Percentiles rank a stretch among this genome's conserved stretches.
Conservation (phyloP, 345 rosid species). For the Ricinus communis region DNA sequence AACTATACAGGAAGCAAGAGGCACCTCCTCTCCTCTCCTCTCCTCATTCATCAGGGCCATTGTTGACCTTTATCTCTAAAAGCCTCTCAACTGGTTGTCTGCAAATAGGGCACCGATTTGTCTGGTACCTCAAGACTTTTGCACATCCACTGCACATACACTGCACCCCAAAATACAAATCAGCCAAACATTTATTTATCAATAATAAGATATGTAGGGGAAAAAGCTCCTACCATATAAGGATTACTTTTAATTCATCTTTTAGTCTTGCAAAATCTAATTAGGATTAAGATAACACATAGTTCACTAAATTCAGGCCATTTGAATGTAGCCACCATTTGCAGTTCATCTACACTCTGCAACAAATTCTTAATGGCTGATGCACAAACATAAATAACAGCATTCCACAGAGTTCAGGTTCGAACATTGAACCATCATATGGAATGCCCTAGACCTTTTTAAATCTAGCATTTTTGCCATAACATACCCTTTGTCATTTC, state of each 20-base stretch:
- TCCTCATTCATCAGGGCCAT: constrained; percentile 48
- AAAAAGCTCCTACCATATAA: neutral
- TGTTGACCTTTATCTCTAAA: constrained; percentile 78
- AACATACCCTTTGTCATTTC: neutral
- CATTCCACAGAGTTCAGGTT: too few species aligned
- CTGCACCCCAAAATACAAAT: constrained; percentile 38
- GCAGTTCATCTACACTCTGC: too few species aligned
- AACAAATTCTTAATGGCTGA: too few species aligned
- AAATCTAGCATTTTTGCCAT: too few species aligned
- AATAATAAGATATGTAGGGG: neutral
- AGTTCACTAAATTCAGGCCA: neutral
- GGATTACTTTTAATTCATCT: too few species aligned
- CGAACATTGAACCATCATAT: too few species aligned
- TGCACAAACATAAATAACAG: too few species aligned
- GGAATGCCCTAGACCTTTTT: too few species aligned
- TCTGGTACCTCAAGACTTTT: constrained; percentile 84
- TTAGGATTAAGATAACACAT: neutral
- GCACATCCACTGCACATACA: constrained; percentile 99
- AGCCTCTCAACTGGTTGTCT: constrained; percentile 96
- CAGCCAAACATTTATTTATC: constrained; percentile 1
- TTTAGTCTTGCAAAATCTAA: too few species aligned
- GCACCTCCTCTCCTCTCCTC: constrained; percentile 9
- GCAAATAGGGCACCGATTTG: constrained; percentile 89
- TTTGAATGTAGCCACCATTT: too few species aligned
- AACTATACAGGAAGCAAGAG: constrained; percentile 32